Evolutionary conservation across 805 yeast genomes (phyloP), one percentile per base, ranked within the genome.

Genomic region (Kregervanrija delftensis): DNA sequence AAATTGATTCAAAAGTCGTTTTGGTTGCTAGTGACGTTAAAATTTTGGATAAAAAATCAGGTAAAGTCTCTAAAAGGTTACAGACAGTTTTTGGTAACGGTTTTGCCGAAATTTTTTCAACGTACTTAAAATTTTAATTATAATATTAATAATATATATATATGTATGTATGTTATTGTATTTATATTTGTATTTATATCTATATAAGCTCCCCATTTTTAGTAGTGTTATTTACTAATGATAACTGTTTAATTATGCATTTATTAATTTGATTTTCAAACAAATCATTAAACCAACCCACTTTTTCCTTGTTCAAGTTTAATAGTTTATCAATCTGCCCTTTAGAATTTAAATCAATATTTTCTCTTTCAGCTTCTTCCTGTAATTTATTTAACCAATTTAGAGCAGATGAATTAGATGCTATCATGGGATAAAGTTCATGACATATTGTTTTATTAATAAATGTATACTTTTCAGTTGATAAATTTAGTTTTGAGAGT

Each of bases 381-480:
- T 59, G 41, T 10, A 62, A 16, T 33, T 52, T 50, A 39, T 57
- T 59, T 15, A 64, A 38, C 54, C 61, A 57, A 14, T 46, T 43
- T 12, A 56, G 43, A 16, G 53, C 51, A 30, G 45, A 45, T 9
- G 44, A 30, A 30, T 53, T 49, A 9, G 37, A 33, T 3, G 42
- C 22, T 1, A 62, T 45, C 11, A 50, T 35, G 14, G 63, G 62
- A 57, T 86, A 86, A 14, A 84, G 59, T 37, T 66, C 64, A 42
- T 86, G 68, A 11, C 90, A 82, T 5, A 84, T 79, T 3, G 63
- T 64, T 63, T 76, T 77, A 61, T 86, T 86, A 44, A 85, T 70
- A 12, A 59, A 60, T 3, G 87, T 82, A 57, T 81, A 86, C 17
- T 49, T 37, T 1, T 46, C 43, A 10, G 57, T 46, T 9, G 55